These are phyloP conservation scores for Funneliformis caledonium DNA, from an alignment of 371 early-diverging fungal genomes.

Conservation along the genomic window DNA sequence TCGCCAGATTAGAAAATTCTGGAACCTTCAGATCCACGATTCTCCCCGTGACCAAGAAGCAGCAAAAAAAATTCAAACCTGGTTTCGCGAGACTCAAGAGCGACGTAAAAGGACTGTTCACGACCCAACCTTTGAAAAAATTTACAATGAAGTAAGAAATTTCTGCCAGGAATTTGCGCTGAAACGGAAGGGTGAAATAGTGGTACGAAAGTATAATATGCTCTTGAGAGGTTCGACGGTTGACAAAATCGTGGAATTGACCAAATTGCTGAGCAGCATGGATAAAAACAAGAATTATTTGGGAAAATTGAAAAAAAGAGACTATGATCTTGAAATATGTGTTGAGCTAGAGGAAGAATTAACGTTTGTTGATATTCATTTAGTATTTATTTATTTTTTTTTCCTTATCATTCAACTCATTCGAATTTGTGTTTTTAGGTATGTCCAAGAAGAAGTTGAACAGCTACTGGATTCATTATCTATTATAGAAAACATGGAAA, in stretches of 20 bases:
- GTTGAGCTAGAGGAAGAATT: constrained; percentile 6
- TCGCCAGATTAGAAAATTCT: not conserved
- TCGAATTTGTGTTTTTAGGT: constrained; percentile 12
- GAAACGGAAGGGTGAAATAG: not conserved
- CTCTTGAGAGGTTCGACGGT: constrained; percentile 30
- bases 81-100: not conserved
- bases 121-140: constrained; percentile 12
- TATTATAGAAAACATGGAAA: not conserved
- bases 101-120: not conserved
- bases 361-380: constrained; percentile 21
- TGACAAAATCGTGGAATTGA: not conserved
- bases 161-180: not conserved
- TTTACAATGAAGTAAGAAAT: constrained; percentile 7
- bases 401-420: not conserved
- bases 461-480: not conserved
- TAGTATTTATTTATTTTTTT: not conserved
- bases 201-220: not conserved
- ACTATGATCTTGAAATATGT: not conserved
- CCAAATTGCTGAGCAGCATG: constrained; percentile 2
- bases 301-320: not conserved
- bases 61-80: constrained; percentile 14
- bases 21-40: not conserved
- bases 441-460: constrained; percentile 6
- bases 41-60: not conserved
- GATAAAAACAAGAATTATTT: not conserved